phyloP scores from a whole-genome alignment of 2,329 filamentous ascomycete genomes.

The Trichoderma aggressivum region DNA sequence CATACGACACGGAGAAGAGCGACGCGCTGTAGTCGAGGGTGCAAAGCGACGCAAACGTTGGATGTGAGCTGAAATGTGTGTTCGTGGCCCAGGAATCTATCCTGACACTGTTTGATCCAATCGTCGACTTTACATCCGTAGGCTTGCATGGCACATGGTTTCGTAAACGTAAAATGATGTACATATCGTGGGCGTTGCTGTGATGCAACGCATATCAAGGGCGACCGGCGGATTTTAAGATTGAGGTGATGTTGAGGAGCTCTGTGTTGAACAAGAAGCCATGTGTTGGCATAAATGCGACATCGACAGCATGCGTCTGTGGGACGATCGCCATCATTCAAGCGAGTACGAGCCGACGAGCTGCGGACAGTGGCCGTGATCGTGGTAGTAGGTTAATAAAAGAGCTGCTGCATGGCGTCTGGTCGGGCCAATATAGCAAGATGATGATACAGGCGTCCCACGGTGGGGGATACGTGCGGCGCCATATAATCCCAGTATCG shows the following conservation, averaged over 20 bases:
- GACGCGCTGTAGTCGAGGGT: conserved; percentile 25
- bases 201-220: not conserved
- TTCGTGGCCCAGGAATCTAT: conserved; percentile 29
- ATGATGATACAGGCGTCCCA: conserved; percentile 83
- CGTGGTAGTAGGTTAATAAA: conserved; percentile 55
- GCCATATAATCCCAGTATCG: conserved; percentile 81
- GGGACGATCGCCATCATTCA: conserved; percentile 51
- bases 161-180: not conserved
- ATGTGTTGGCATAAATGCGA: not conserved
- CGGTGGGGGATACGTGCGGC: conserved; percentile 68
- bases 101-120: conserved; percentile 6
- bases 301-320: not conserved
- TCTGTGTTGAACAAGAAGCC: not conserved
- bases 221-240: not conserved
- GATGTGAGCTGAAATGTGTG: conserved; percentile 39
- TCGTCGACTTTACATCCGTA: not conserved
- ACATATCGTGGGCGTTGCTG: not conserved
- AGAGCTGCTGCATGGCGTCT: conserved; percentile 67
- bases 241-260: not conserved
- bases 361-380: conserved; percentile 61
- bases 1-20: conserved; percentile 39
- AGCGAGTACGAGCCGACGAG: conserved; percentile 50
- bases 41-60: conserved; percentile 32
- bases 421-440: conserved; percentile 74
- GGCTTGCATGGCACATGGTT: not conserved